phyloP scores from a whole-genome alignment of 2,329 filamentous ascomycete species.

The Monosporascus sp. region DNA sequence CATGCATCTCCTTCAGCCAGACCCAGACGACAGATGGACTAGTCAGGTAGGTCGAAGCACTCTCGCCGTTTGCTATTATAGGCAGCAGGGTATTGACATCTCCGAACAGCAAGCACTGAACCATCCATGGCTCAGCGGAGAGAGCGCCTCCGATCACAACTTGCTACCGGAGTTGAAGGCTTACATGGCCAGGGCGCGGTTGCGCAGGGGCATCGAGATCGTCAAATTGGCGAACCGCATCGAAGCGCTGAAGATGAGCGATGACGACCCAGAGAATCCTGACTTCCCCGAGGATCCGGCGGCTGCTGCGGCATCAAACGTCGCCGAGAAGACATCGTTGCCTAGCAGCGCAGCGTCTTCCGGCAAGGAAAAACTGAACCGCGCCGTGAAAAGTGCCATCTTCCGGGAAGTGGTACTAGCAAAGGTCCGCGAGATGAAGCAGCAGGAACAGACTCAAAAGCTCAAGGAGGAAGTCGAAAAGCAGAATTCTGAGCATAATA shows the following conservation, averaged over 20 bases:
- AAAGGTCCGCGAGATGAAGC: slow-evolving; percentile 89
- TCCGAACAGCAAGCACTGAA: slow-evolving; percentile 61
- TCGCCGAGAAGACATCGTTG: slow-evolving; percentile 24
- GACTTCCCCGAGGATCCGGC: slow-evolving; percentile 62
- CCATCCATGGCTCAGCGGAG: slow-evolving; percentile 85
- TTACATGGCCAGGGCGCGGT: slow-evolving; percentile 84
- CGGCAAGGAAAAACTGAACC: slow-evolving; percentile 39
- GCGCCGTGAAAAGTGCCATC: slow-evolving; percentile 61
- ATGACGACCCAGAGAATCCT: slow-evolving; percentile 74
- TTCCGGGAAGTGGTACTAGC: slow-evolving; percentile 93
- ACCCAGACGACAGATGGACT: slow-evolving; percentile 69
- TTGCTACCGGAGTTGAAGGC: slow-evolving; percentile 94
- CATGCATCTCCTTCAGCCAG: slow-evolving; percentile 69
- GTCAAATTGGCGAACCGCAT: slow-evolving; percentile 96
- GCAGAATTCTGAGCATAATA: slow-evolving; percentile 24
- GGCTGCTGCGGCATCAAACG: slow-evolving; percentile 45
- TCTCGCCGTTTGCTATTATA: slow-evolving; percentile 3
- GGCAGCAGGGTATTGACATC: slow-evolving; percentile 1
- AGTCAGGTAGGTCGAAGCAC: slow-evolving; percentile 56
- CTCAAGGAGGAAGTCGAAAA: slow-evolving; percentile 51
- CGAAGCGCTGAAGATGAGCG: slow-evolving; percentile 87
- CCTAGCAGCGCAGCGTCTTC: slow-evolving; percentile 20
- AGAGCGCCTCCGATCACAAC: slow-evolving; percentile 92
- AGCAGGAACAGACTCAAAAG: slow-evolving; percentile 71
- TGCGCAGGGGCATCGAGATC: slow-evolving; percentile 90